Base-by-base conservation (phyloP, 345 rosid species). In the Cardamine chenopodiifolia region DNA sequence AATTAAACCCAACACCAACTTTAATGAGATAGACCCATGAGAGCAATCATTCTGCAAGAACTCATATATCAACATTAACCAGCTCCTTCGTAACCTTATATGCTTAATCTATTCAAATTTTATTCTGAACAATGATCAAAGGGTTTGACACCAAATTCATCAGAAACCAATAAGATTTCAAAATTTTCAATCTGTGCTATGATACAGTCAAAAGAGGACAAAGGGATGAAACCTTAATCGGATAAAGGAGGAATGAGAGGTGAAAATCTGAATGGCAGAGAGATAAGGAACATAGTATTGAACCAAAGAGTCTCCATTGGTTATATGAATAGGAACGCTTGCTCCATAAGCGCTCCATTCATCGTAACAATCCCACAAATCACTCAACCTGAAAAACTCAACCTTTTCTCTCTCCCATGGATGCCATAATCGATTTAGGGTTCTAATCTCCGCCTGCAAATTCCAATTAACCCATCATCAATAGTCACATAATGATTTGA, bases 281-380 rank as follows among this genome's bases (percentile, higher is more conserved):
- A 95, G 91, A 70, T 92, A 95, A 68, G 99, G 99, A 49, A 92
- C 99, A 74, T 90, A 92, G 83, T 95, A 95, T 78, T 95, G 99
- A 59, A 90, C 88, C 18, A 92, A 73, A 55, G 92, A 85, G 39
- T 78, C 78, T 19, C 82, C 86, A 76, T 84, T 81, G 83, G 77
- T 64, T 50, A 86, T 7, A 58, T 62, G 79, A 78, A 95, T 81
- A 49, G 99, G 99, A 48, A 95, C 98, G 4, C 98, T 97, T 18
- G 97, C 99, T 52, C 99, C 99, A 77, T 95, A 95, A 15, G 97
- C 98, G 64, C 99, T 95, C 99, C 99, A 95, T 85, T 95, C 98
- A 81, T 92, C 94, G 23, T 83, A 95, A 73, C 92, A 86, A 69
- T 73, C 85, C 99, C 99, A 95, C 15, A 95, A 86, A 88, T 92